Conservation (phyloP, 495 filamentous ascomycete genomes). For the Xylaria scruposa region DNA sequence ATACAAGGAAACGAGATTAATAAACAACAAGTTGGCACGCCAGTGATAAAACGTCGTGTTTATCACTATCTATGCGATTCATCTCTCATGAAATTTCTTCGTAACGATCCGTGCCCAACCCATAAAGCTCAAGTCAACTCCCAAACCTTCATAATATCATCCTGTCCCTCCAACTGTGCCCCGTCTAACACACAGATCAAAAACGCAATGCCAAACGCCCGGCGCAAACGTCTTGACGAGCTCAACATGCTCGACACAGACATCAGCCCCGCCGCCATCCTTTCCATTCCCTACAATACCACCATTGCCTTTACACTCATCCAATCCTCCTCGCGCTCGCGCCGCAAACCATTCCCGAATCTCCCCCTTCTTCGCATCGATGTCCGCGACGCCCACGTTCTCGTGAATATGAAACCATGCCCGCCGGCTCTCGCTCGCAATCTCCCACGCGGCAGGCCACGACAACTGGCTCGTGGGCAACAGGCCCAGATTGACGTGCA, state of each 20-base stretch:
- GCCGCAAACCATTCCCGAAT: slow-evolving; percentile 50
- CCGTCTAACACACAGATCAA: slow-evolving; percentile 70
- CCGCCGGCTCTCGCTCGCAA: slow-evolving; percentile 38
- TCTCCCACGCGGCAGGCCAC: slow-evolving; percentile 70
- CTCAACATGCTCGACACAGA: slow-evolving; percentile 72
- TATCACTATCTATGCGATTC: neutral
- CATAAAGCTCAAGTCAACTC: neutral
- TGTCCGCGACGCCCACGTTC: slow-evolving; percentile 72
- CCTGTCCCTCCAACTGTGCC: slow-evolving; percentile 22
- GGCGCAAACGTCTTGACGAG: slow-evolving; percentile 90
- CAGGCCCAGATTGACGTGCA: slow-evolving; percentile 83
- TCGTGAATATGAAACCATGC: slow-evolving; percentile 88
- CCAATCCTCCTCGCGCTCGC: slow-evolving; percentile 33
- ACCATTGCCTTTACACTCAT: neutral
- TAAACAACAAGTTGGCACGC: too few species aligned
- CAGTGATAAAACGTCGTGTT: neutral
- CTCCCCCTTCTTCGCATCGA: slow-evolving; percentile 60
- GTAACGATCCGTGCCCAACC: neutral
- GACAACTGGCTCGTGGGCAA: slow-evolving; percentile 70
- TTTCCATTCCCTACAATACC: neutral
- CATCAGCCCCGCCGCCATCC: slow-evolving; percentile 28
- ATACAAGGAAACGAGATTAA: neutral
- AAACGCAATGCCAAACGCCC: slow-evolving; percentile 87
- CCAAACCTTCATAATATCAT: slow-evolving; percentile 26
- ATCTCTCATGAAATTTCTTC: neutral